Base-by-base conservation (phyloP, 768 basidiomycete species). In the Xerocomus brunneocitrinus region DNA sequence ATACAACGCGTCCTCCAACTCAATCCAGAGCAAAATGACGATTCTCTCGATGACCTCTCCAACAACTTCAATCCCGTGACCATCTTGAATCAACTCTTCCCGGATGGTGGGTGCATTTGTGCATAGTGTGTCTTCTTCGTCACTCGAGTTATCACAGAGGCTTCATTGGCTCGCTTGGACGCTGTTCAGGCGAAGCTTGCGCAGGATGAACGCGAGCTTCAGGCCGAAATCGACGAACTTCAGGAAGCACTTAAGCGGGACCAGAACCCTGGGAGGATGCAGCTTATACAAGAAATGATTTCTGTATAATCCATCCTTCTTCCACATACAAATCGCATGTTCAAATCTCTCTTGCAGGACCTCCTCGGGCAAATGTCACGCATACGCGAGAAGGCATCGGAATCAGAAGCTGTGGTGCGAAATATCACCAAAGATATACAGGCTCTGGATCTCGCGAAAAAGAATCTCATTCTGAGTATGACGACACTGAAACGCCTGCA, bases 391-490 rank as follows among this genome's bases (percentile, higher is more conserved):
- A 98, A 98, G 66, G 94, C 95, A 0, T 90, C 92, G 1, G 97
- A 99, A 67, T 94, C 92, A 3, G 97, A 98, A 63, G 93, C 93
- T 2, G 91, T 98, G 45, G 97, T 98, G 25, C 80, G 89, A 49
- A 85, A 91, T 60, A 97, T 98, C 59, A 99, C 97, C 2, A 88
- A 90, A 59, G 97, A 99, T 69, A 98, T 99, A 45, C 95, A 98
- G 67, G 82, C 88, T 5, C 77, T 99, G 31, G 97, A 98, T 68
- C 73, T 89, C 34, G 94, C 92, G 16, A 98, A 98, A 79, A 87
- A 85, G 73, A 97, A 98, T 64, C 79, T 99, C 47, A 86, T 90
- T 19, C 72, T 82, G 25, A 91, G 89, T 62, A 94, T 98, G 83
- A 95, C 89, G 6, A 86, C 85, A 2, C 71, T 98, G 61, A 93